phyloP scores from a whole-genome alignment of 257 asterid genomes.

The Capsicum rhomboideum region DNA sequence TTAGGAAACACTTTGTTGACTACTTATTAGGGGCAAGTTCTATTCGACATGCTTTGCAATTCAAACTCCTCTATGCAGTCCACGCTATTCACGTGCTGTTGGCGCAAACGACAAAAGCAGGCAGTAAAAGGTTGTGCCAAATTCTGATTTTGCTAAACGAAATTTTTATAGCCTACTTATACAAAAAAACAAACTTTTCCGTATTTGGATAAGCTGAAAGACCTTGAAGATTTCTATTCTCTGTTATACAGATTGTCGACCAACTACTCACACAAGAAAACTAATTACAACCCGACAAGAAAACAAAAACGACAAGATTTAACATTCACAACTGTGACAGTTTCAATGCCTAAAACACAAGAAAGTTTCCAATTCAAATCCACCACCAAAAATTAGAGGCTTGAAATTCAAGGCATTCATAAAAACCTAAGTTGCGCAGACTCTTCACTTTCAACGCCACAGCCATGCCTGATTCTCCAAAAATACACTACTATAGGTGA shows the following conservation, averaged over 20 bases:
- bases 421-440: no score
- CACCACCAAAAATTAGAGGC: not conserved
- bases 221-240: not conserved
- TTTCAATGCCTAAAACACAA: not conserved
- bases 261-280: not conserved
- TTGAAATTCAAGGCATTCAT: not conserved
- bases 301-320: not conserved
- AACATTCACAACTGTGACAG: not conserved
- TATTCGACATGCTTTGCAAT: not conserved
- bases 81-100: not conserved
- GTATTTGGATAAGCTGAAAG: not conserved
- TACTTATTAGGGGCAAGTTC: not conserved
- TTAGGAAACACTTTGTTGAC: not conserved
- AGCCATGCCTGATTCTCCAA: no score
- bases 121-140: not conserved
- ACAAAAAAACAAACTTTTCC: not conserved
- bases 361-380: not conserved
- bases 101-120: not conserved
- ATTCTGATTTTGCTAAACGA: not conserved
- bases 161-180: not conserved
- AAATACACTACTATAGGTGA: no score
- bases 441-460: no score
- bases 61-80: not conserved
- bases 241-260: not conserved
- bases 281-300: not conserved